These are phyloP conservation scores for Ustilago xerochloae DNA, from an alignment of 1,284 basidiomycete species.

Conservation along the genomic window DNA sequence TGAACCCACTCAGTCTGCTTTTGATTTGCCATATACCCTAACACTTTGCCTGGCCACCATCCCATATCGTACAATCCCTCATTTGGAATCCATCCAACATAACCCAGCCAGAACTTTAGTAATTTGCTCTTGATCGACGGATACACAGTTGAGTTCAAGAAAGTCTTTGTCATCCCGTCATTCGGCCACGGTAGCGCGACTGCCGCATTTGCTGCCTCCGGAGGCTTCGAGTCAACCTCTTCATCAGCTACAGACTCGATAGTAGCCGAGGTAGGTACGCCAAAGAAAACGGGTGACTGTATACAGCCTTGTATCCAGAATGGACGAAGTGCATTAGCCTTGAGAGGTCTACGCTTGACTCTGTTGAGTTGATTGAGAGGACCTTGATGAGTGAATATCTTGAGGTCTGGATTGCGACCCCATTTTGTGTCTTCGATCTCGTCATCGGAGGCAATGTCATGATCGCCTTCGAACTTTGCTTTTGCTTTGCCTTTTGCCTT, in stretches of 20 bases:
- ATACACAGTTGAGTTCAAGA: slow-evolving; percentile 17
- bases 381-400: slow-evolving; percentile 16
- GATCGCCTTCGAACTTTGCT: slow-evolving; percentile 1
- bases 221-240: slow-evolving; percentile 4
- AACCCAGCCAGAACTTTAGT: slow-evolving; percentile 21
- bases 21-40: slow-evolving; percentile 19
- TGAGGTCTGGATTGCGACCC: slow-evolving; percentile 20
- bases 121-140: slow-evolving; percentile 15
- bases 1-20: slow-evolving; percentile 19
- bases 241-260: not conserved
- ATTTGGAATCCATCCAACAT: slow-evolving; percentile 29
- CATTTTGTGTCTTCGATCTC: slow-evolving; percentile 4
- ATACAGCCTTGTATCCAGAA: slow-evolving; percentile 30
- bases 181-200: slow-evolving; percentile 27
- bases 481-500: slow-evolving; percentile 22
- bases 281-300: slow-evolving; percentile 28
- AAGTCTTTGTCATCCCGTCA: slow-evolving; percentile 21
- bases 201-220: not conserved
- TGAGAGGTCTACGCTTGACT: slow-evolving; percentile 13
- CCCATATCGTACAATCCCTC: slow-evolving; percentile 33
- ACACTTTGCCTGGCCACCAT: slow-evolving; percentile 45
- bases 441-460: slow-evolving; percentile 14
- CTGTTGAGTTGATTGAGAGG: slow-evolving; percentile 14
- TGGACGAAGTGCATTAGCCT: slow-evolving; percentile 19
- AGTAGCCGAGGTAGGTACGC: slow-evolving; percentile 8